Percentiles rank a stretch among this genome's conserved stretches.
Evolutionary conservation across 2,329 filamentous ascomycete species (phyloP).

Genomic region (Seiridium unicorne): DNA sequence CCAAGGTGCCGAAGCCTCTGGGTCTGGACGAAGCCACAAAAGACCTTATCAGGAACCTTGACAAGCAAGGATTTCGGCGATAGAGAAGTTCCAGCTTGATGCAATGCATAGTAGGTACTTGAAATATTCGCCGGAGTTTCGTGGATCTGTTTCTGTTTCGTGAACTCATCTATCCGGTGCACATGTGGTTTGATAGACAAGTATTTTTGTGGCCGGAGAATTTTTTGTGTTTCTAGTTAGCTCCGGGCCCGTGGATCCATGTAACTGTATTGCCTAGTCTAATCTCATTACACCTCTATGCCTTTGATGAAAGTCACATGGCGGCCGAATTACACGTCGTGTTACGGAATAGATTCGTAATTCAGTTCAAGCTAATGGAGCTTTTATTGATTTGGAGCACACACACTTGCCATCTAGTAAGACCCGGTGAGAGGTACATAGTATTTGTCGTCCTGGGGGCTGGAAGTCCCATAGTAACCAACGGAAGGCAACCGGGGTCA

Average conservation of each 20-base stretch:
- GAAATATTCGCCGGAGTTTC: neutral
- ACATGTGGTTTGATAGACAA: neutral
- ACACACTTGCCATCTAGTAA: too few relatives aligned
- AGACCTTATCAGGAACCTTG: neutral
- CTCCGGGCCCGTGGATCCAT: neutral
- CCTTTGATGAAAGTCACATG: neutral
- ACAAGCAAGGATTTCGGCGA: neutral
- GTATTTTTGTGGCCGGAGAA: neutral
- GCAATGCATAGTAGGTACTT: neutral
- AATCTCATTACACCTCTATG: neutral
- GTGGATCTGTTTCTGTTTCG: conserved; percentile 4
- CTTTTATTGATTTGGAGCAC: too few relatives aligned
- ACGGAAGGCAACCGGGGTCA: neutral
- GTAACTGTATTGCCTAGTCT: conserved; percentile 2
- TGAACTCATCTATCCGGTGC: neutral
- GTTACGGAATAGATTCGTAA: neutral
- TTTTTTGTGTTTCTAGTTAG: conserved; percentile 4
- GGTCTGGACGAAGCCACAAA: neutral
- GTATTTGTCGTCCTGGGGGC: neutral
- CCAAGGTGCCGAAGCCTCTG: neutral
- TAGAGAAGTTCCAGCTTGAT: neutral
- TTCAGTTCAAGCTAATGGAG: too few relatives aligned
- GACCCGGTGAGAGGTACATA: neutral
- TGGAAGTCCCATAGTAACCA: neutral
- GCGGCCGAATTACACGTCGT: neutral